phyloP scores from a whole-genome alignment of 2,329 filamentous ascomycete genomes.

The Ophiocordyceps camponoti-saundersi region DNA sequence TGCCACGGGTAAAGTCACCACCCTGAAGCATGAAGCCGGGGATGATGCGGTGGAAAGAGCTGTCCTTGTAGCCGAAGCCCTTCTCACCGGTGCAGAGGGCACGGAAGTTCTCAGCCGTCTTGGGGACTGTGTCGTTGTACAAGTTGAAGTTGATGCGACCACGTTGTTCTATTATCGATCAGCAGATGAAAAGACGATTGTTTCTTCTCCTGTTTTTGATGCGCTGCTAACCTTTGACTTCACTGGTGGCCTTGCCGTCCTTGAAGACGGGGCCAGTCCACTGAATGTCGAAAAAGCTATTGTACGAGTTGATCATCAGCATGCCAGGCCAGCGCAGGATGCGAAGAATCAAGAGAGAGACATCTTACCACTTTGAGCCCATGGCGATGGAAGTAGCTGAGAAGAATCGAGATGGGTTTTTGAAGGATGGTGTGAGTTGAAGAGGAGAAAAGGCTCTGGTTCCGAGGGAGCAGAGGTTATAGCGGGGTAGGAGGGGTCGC shows the following conservation, averaged over 20 bases:
- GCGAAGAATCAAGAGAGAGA: conserved; percentile 3
- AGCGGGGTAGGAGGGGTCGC: conserved; percentile 29
- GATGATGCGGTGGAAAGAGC: conserved; percentile 85
- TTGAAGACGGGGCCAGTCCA: conserved; percentile 60
- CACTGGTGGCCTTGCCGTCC: conserved; percentile 34
- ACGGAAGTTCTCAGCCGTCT: conserved; percentile 74
- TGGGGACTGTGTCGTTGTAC: conserved; percentile 72
- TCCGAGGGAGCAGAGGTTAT: conserved; percentile 21
- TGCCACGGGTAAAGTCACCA: conserved; percentile 85
- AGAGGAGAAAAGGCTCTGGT: conserved; percentile 21
- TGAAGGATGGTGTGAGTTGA: conserved; percentile 21
- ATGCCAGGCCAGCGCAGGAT: background rate
- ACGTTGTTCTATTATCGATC: conserved; percentile 36
- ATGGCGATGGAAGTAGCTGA: conserved; percentile 53
- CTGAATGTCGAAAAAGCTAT: conserved; percentile 53
- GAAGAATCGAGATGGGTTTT: conserved; percentile 23
- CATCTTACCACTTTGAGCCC: conserved; percentile 41
- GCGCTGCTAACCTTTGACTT: conserved; percentile 38
- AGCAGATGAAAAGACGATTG: conserved; percentile 1
- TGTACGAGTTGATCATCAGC: background rate
- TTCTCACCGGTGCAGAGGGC: conserved; percentile 67
- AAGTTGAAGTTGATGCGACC: conserved; percentile 83
- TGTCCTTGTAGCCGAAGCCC: conserved; percentile 70
- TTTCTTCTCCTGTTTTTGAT: background rate
- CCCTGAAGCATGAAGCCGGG: conserved; percentile 91